These are phyloP conservation scores for Chlorella sp. DNA, from an alignment of 139 green algal genomes.

Conservation along the genomic window DNA sequence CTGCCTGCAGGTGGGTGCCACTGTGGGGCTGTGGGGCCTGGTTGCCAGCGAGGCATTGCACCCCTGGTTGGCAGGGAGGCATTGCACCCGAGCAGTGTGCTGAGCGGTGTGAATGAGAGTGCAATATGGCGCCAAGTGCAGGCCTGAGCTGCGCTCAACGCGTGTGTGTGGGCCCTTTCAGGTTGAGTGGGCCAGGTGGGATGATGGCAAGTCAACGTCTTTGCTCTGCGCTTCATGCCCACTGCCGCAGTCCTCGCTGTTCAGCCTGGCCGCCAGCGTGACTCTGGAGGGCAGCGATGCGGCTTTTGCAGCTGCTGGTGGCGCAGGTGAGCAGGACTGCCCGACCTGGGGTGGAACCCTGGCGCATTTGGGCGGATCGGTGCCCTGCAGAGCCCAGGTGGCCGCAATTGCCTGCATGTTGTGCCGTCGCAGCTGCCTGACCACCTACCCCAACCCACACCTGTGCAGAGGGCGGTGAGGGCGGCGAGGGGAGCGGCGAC, in stretches of 20 bases:
- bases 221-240: too few species aligned
- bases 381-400: not conserved
- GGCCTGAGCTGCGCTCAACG: too few species aligned
- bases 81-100: too few species aligned
- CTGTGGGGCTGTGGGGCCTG: too few species aligned
- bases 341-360: not conserved
- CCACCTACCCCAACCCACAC: not conserved
- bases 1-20: constrained; percentile 26
- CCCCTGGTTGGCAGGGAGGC: constrained; percentile 5
- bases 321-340: not conserved
- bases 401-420: not conserved
- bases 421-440: not conserved
- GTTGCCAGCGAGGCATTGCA: too few species aligned
- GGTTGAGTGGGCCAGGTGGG: too few species aligned
- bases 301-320: not conserved
- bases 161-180: too few species aligned
- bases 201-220: too few species aligned
- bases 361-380: not conserved
- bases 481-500: constrained; percentile 16
- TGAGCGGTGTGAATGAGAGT: too few species aligned
- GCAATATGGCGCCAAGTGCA: too few species aligned
- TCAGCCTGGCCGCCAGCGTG: not conserved
- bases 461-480: constrained; percentile 41
- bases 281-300: not conserved
- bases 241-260: constrained; percentile 11